A percentile compares a stretch with the other conserved stretches of the same genome.
These are phyloP conservation scores for Cotoneaster glaucophyllus DNA, from an alignment of 306 rosid species.

Conservation along the genomic window DNA sequence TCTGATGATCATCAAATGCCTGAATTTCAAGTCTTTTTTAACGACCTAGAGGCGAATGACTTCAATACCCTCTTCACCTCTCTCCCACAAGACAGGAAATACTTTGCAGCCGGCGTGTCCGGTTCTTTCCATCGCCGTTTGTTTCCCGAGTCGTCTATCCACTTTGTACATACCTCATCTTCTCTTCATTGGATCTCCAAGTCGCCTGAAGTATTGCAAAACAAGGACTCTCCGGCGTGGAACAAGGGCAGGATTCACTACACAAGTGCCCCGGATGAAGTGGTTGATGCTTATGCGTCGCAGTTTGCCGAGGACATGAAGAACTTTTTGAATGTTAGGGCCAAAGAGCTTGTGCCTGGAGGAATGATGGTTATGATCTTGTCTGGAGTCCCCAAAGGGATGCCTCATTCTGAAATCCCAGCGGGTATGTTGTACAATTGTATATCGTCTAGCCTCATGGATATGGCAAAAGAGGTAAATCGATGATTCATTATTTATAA, in stretches of 20 bases:
- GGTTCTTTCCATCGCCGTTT: slow-evolving; percentile 36
- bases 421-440: slow-evolving; percentile 20
- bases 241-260: slow-evolving; percentile 43
- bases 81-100: slow-evolving; percentile 24
- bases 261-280: slow-evolving; percentile 28
- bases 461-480: slow-evolving; percentile 44
- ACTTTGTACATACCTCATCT: slow-evolving; percentile 18
- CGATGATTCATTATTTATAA: not conserved
- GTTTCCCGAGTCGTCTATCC: slow-evolving; percentile 35
- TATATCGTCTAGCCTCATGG: slow-evolving; percentile 28
- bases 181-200: slow-evolving; percentile 34
- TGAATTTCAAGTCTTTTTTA: slow-evolving; percentile 37
- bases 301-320: slow-evolving; percentile 27
- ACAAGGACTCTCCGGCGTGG: slow-evolving; percentile 18
- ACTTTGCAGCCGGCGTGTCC: slow-evolving; percentile 29
- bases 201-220: slow-evolving; percentile 22
- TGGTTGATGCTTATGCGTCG: slow-evolving; percentile 20
- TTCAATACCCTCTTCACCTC: slow-evolving; percentile 37
- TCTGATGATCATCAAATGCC: slow-evolving; percentile 8
- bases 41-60: slow-evolving; percentile 33
- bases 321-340: slow-evolving; percentile 36
- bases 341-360: slow-evolving; percentile 35
- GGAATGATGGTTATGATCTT: slow-evolving; percentile 37
- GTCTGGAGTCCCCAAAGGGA: slow-evolving; percentile 22
- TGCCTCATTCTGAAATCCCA: slow-evolving; percentile 10